Evolutionary conservation across 345 rosid species (phyloP).

Genomic region (Viola odorata): DNA sequence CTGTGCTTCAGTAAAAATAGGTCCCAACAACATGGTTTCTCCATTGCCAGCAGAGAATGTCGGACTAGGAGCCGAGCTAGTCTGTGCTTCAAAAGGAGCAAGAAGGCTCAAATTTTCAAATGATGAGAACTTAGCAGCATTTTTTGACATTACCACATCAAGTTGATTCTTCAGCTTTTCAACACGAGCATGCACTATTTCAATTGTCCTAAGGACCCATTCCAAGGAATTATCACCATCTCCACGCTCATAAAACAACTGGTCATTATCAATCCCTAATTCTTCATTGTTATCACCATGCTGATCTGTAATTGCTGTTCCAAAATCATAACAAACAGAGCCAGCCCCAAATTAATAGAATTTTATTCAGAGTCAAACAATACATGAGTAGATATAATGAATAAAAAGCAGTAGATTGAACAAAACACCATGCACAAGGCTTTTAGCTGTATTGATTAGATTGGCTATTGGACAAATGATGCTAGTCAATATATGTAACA

Average conservation of each 20-base stretch:
- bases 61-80: constrained; percentile 85
- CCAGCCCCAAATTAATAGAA: background rate
- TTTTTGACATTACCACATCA: constrained; percentile 57
- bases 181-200: constrained; percentile 52
- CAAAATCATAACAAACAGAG: constrained; percentile 13
- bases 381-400: no score
- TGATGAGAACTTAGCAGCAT: constrained; percentile 74
- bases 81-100: constrained; percentile 51
- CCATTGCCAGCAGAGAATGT: constrained; percentile 67
- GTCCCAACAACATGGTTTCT: constrained; percentile 55
- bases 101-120: constrained; percentile 85
- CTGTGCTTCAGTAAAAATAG: constrained; percentile 37
- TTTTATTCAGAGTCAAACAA: no score
- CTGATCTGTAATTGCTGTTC: constrained; percentile 38
- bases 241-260: constrained; percentile 35
- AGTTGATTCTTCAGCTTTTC: constrained; percentile 57
- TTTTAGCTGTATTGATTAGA: background rate
- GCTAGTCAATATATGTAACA: background rate
- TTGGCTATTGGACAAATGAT: no score
- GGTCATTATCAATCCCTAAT: constrained; percentile 30
- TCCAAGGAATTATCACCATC: constrained; percentile 52
- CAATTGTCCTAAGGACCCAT: constrained; percentile 65
- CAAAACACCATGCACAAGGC: background rate
- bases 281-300: constrained; percentile 30
- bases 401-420: background rate